Percentiles rank a stretch among this genome's conserved stretches.
phyloP scores from a whole-genome alignment of 768 basidiomycete species.

The Daedaleopsis sinensis region DNA sequence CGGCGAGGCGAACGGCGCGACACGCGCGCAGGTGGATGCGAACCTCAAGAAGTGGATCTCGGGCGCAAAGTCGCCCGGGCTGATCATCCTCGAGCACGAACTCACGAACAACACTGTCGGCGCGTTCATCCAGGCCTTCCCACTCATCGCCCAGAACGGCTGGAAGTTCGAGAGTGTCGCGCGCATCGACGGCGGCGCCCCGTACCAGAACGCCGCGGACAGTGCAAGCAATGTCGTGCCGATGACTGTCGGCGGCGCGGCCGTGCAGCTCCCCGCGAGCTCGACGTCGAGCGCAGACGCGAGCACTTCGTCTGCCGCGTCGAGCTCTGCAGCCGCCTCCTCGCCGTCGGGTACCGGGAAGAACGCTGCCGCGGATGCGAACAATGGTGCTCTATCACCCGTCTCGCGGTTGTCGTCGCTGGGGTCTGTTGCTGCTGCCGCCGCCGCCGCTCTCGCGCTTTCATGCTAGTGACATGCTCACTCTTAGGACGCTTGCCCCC shows the following conservation, averaged over 20 bases:
- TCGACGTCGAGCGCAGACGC: too few relatives aligned
- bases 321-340: too few relatives aligned
- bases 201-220: conserved; percentile 26
- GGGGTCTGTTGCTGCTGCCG: too few relatives aligned
- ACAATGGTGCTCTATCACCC: too few relatives aligned
- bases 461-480: too few relatives aligned
- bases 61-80: conserved; percentile 76
- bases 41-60: conserved; percentile 58
- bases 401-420: too few relatives aligned
- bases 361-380: too few relatives aligned
- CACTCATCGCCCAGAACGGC: conserved; percentile 62
- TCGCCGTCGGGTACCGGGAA: too few relatives aligned
- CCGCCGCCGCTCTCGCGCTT: too few relatives aligned
- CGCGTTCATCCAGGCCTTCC: conserved; percentile 69
- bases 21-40: conserved; percentile 46
- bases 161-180: conserved; percentile 73
- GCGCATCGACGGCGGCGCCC: conserved; percentile 25
- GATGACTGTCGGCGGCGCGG: not conserved
- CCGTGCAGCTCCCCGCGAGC: too few relatives aligned
- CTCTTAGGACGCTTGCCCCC: too few relatives aligned
- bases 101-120: conserved; percentile 57
- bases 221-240: conserved; percentile 8
- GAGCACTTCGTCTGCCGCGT: too few relatives aligned
- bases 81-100: conserved; percentile 88
- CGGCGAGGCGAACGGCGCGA: conserved; percentile 43